These are phyloP conservation scores for Amylostereum areolatum DNA, from an alignment of 1,284 basidiomycete species.

Conservation along the genomic window DNA sequence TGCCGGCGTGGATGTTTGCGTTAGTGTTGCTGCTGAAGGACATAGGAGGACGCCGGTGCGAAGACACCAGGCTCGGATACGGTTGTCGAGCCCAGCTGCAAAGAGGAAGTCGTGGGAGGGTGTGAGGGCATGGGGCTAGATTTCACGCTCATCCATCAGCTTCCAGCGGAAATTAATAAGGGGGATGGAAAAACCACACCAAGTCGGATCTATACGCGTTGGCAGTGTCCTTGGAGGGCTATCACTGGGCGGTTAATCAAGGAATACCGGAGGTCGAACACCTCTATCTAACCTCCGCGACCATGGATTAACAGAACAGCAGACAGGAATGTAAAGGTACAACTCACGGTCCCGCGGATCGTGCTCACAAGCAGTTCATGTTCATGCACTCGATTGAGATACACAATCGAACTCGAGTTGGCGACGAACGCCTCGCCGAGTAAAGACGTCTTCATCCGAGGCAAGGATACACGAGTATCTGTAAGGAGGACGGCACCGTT, in stretches of 20 bases:
- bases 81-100: constrained; percentile 60
- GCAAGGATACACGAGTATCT: constrained; percentile 43
- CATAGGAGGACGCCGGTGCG: constrained; percentile 40
- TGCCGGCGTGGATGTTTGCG: not conserved
- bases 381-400: constrained; percentile 43
- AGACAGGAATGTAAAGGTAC: not conserved
- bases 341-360: constrained; percentile 53
- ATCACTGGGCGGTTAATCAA: constrained; percentile 35
- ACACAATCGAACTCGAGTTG: constrained; percentile 39
- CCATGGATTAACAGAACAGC: not conserved
- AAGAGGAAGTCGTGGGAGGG: constrained; percentile 62
- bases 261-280: constrained; percentile 58
- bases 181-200: constrained; percentile 32
- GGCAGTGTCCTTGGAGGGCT: constrained; percentile 47
- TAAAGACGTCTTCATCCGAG: constrained; percentile 28
- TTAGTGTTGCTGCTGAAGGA: constrained; percentile 7
- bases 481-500: constrained; percentile 55
- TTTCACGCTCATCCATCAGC: not conserved
- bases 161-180: not conserved
- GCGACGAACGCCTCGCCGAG: constrained; percentile 30
- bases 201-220: constrained; percentile 45
- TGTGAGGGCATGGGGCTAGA: constrained; percentile 56
- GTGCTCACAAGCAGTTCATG: constrained; percentile 51
- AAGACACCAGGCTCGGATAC: constrained; percentile 63
- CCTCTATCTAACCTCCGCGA: constrained; percentile 39